These are phyloP conservation scores for Yueomyces sp. DNA, from an alignment of 1,139 yeast species.

Conservation along the genomic window DNA sequence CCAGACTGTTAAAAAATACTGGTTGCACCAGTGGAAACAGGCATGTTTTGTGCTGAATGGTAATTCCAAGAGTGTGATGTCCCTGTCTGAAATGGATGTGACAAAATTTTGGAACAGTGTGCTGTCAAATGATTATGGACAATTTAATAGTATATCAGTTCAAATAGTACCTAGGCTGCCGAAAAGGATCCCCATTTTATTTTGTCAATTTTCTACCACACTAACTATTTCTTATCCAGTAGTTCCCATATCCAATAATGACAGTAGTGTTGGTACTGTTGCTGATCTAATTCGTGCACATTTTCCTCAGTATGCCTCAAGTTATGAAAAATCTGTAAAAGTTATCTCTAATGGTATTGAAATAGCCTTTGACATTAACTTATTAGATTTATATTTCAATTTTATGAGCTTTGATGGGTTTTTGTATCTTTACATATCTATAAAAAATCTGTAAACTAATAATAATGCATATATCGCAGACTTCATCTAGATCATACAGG, in stretches of 20 bases:
- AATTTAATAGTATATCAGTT: slow-evolving; percentile 27
- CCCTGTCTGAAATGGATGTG: slow-evolving; percentile 50
- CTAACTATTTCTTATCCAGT: slow-evolving; percentile 34
- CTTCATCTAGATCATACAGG: no score
- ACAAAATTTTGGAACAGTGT: slow-evolving; percentile 45
- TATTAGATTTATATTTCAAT: slow-evolving; percentile 40
- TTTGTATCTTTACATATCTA: slow-evolving; percentile 35
- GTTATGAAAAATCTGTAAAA: slow-evolving; percentile 21
- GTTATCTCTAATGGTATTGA: slow-evolving; percentile 57
- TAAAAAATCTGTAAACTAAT: no score
- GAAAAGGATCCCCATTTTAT: slow-evolving; percentile 43
- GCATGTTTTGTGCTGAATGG: slow-evolving; percentile 64
- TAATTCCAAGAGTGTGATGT: slow-evolving; percentile 63
- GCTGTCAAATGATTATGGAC: slow-evolving; percentile 17
- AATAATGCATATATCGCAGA: no score
- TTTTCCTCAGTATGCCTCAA: slow-evolving; percentile 30
- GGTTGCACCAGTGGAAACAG: slow-evolving; percentile 74
- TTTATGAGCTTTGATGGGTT: slow-evolving; percentile 66
- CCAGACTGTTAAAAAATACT: slow-evolving; percentile 34
- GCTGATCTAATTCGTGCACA: slow-evolving; percentile 30
- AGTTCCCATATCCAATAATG: slow-evolving; percentile 17
- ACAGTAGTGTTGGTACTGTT: slow-evolving; percentile 23
- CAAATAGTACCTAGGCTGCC: slow-evolving; percentile 28
- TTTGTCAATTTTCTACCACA: slow-evolving; percentile 30
- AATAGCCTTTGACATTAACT: slow-evolving; percentile 33